These are phyloP conservation scores for Austroboletus niveus DNA, from an alignment of 1,284 basidiomycete species.

Conservation along the genomic window DNA sequence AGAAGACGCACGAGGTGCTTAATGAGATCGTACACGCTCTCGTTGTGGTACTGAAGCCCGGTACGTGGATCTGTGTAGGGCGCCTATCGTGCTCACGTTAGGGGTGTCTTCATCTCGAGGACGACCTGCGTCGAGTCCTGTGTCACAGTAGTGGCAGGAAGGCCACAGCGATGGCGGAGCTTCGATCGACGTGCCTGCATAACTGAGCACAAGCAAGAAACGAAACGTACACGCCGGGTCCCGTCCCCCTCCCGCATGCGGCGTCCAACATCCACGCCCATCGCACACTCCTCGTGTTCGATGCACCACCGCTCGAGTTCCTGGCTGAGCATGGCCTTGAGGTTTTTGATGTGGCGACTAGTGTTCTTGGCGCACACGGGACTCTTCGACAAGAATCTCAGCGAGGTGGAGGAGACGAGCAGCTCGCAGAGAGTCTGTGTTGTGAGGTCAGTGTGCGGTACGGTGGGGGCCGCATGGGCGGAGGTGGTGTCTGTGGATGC, in stretches of 20 bases:
- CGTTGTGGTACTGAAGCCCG: constrained; percentile 80
- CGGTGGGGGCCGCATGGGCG: constrained; percentile 10
- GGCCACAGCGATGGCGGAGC: constrained; percentile 82
- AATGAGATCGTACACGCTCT: constrained; percentile 81
- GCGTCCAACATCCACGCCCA: constrained; percentile 7
- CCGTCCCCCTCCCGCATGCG: constrained; percentile 38
- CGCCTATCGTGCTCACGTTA: constrained; percentile 45
- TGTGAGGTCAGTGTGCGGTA: background rate
- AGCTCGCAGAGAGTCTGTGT: constrained; percentile 65
- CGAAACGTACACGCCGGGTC: constrained; percentile 58
- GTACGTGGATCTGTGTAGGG: constrained; percentile 40
- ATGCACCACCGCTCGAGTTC: constrained; percentile 16
- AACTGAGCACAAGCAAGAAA: background rate
- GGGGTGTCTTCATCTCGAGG: background rate
- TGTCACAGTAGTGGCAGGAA: constrained; percentile 80
- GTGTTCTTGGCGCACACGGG: constrained; percentile 63
- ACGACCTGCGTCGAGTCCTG: constrained; percentile 66
- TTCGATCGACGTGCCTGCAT: constrained; percentile 75
- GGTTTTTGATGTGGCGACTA: constrained; percentile 68
- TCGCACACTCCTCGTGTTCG: too few relatives aligned
- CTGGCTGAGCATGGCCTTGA: constrained; percentile 71
- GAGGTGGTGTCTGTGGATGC: constrained; percentile 7
- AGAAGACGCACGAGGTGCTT: constrained; percentile 63
- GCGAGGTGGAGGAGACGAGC: constrained; percentile 62
- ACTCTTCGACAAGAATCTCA: constrained; percentile 68